Evolutionary conservation across 2,329 filamentous ascomycete species (phyloP), one percentile per base, ranked within the genome.

Genomic region (Triangularia setosa): DNA sequence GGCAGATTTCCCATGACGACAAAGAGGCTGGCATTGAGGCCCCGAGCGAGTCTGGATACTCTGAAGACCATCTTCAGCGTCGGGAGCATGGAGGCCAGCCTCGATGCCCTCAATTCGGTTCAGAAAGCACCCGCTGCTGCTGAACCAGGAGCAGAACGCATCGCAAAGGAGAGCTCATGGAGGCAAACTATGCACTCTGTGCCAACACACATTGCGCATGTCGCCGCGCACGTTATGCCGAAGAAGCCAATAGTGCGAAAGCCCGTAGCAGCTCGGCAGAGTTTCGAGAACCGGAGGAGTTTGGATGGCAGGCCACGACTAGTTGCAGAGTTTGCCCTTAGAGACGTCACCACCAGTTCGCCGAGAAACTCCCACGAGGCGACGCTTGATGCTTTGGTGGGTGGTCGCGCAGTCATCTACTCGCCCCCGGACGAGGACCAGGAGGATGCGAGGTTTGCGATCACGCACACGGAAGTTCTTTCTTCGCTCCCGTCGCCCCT

Each of bases 11-110:
- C 77, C 0, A 70, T 74, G 58, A 71, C 74, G 14, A 73, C 76
- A 1, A 79, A 77, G 66, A 76, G 75, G 48, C 67, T 78, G 11
- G 70, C 73, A 5, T 68, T 81, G 55, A 78, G 75, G 54, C 72
- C 74, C 0, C 77, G 79, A 30, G 69, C 75, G n/a, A 83, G 79
- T 69, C 78, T 78, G 67, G 81, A 83, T 25, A 82, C 79, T 0
- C 70, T 83, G 25, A 80, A 79, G 60, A 83, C 81, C 1, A 83
- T 84, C 18, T 70, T 83, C 60, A 83, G 82, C 64, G 80, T 83
- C 8, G 80, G 79, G 5, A 83, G 80, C 58, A 72, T 79, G 18
- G 79, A 82, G 55, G 66, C 70, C 16, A 72, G 65, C 44, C 70
- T 72, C 25, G 73, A 75, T 14, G 64, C 69, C 5, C 58, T 53